A percentile compares a stretch with the other conserved stretches of the same genome.
Conservation (phyloP, 768 basidiomycete species). For the Auricularia cornea region DNA sequence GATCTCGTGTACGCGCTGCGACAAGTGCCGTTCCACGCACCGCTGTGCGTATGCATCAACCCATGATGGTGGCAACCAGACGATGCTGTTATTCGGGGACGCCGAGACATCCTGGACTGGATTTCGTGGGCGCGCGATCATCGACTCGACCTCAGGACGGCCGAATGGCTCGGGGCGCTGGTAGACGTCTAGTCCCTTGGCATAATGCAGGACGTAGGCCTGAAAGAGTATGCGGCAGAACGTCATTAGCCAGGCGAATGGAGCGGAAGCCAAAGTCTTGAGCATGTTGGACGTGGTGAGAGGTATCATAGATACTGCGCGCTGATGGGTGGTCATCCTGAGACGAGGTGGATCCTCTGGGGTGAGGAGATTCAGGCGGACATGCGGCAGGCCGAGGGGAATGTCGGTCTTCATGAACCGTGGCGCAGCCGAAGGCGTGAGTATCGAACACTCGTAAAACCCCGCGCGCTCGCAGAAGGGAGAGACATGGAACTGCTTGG, state of each 20-base stretch:
- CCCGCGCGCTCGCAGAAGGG: constrained; percentile 68
- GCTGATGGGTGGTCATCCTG: constrained; percentile 48
- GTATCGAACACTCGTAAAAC: constrained; percentile 51
- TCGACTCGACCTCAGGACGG: constrained; percentile 2
- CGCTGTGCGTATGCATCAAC: constrained; percentile 23
- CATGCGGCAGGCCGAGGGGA: constrained; percentile 12
- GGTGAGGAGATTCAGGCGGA: constrained; percentile 21
- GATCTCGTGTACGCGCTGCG: constrained; percentile 25
- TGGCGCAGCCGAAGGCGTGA: constrained; percentile 37
- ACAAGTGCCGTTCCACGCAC: constrained; percentile 28
- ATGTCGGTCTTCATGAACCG: constrained; percentile 17
- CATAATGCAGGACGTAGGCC: constrained; percentile 54
- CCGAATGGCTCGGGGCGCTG: constrained; percentile 50
- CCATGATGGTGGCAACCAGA: constrained; percentile 24
- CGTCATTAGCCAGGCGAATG: constrained; percentile 46
- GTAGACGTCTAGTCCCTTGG: constrained; percentile 46
- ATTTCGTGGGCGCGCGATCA: constrained; percentile 11
- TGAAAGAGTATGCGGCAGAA: constrained; percentile 54
- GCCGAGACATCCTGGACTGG: constrained; percentile 15
- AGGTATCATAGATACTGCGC: constrained; percentile 28
- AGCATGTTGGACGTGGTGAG: constrained; percentile 34
- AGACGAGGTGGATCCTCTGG: constrained; percentile 23
- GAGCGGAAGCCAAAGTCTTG: constrained; percentile 31
- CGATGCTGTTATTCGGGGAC: constrained; percentile 23
- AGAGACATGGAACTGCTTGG: constrained; percentile 64